phyloP scores from a whole-genome alignment of 2,329 filamentous ascomycete genomes.

The Stachybotrys echinatus region DNA sequence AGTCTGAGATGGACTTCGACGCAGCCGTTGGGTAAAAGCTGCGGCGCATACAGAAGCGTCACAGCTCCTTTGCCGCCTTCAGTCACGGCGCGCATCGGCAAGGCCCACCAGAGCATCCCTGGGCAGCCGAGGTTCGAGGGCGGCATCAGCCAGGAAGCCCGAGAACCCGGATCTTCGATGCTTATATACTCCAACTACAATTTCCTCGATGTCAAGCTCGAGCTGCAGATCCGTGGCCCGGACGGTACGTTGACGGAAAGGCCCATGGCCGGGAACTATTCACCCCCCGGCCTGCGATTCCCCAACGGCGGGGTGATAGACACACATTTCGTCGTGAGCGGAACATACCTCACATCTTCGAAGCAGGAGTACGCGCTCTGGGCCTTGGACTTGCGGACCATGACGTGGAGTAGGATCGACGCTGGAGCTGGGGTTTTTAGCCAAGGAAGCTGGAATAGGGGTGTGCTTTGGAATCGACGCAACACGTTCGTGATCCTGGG shows the following conservation, averaged over 20 bases:
- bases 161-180: constrained; percentile 66
- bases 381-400: constrained; percentile 81
- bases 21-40: constrained; percentile 80
- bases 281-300: constrained; percentile 87
- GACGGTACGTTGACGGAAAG: constrained; percentile 83
- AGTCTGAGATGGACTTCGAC: constrained; percentile 95
- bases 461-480: constrained; percentile 84
- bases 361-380: constrained; percentile 98
- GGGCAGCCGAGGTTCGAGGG: constrained; percentile 33
- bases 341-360: constrained; percentile 93
- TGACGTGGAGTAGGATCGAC: constrained; percentile 95
- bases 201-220: constrained; percentile 93
- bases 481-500: constrained; percentile 96
- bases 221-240: constrained; percentile 80
- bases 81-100: constrained; percentile 62
- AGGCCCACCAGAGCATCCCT: constrained; percentile 38
- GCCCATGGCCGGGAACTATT: constrained; percentile 80
- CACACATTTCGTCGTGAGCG: constrained; percentile 94
- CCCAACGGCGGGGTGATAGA: constrained; percentile 95
- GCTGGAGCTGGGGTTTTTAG: constrained; percentile 91
- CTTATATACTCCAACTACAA: constrained; percentile 99
- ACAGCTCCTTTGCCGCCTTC: constrained; percentile 74
- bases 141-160: constrained; percentile 45
- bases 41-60: constrained; percentile 93
- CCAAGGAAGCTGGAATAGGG: constrained; percentile 96